phyloP scores from a whole-genome alignment of 495 filamentous ascomycete genomes.

The Hypoxylon perforatum region DNA sequence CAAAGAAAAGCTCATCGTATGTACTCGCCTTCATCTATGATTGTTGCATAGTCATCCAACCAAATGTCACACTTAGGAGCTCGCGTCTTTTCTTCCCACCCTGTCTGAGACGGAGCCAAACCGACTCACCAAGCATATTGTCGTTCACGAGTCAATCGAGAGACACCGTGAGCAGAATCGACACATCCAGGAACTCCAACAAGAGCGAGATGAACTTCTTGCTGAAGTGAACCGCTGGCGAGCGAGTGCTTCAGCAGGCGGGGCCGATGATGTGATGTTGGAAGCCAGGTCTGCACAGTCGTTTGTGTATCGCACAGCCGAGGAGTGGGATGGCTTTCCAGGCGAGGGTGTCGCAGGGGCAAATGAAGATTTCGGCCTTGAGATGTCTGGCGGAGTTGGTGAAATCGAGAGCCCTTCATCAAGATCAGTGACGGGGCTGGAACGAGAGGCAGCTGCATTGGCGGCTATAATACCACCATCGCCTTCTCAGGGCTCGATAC shows the following conservation, averaged over 20 bases:
- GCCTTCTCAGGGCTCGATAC: conserved; percentile 11
- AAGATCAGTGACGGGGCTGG: conserved; percentile 13
- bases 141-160: conserved; percentile 41
- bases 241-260: conserved; percentile 16
- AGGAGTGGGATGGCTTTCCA: conserved; percentile 7
- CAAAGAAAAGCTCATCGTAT: conserved; percentile 40
- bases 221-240: conserved; percentile 39
- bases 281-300: conserved; percentile 17
- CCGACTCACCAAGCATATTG: conserved; percentile 40
- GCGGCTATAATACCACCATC: conserved; percentile 2
- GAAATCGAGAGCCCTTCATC: conserved; percentile 9
- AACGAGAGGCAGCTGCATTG: conserved; percentile 14
- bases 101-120: conserved; percentile 38
- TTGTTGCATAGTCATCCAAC: background rate
- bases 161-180: conserved; percentile 33
- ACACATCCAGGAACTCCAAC: conserved; percentile 29
- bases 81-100: conserved; percentile 39
- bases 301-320: conserved; percentile 20
- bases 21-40: conserved; percentile 3
- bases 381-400: conserved; percentile 1
- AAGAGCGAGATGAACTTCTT: conserved; percentile 40
- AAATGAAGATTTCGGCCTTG: conserved; percentile 6
- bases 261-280: conserved; percentile 3
- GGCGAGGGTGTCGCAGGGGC: conserved; percentile 10
- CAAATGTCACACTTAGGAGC: conserved; percentile 24